A percentile compares a stretch with the other conserved stretches of the same genome.
phyloP scores from a whole-genome alignment of 2,329 filamentous ascomycete genomes.

The Aspergillus amoenus region DNA sequence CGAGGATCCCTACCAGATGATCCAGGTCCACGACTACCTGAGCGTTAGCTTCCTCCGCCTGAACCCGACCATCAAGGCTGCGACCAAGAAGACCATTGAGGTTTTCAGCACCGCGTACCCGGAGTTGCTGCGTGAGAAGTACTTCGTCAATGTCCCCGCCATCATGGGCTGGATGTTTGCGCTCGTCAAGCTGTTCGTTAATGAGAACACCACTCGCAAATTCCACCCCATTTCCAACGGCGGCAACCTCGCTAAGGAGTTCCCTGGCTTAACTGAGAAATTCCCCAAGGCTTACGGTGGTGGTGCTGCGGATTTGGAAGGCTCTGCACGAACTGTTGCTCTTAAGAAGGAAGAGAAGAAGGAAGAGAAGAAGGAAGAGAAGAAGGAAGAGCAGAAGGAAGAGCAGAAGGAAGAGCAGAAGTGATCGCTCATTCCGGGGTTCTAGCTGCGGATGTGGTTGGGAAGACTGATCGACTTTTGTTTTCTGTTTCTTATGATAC shows the following conservation, averaged over 20 bases:
- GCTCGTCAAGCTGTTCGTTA: conserved; percentile 73
- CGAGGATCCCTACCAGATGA: conserved; percentile 81
- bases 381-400: neutral
- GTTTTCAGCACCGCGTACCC: conserved; percentile 82
- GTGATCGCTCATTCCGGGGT: neutral
- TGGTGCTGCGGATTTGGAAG: conserved; percentile 56
- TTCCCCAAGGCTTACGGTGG: conserved; percentile 81
- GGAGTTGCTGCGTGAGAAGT: conserved; percentile 85
- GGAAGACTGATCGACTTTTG: neutral
- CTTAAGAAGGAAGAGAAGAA: conserved; percentile 21
- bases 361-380: neutral
- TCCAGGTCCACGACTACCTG: conserved; percentile 92
- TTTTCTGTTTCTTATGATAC: conserved; percentile 7
- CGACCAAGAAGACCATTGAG: conserved; percentile 77
- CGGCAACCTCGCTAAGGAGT: conserved; percentile 62
- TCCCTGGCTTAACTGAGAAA: conserved; percentile 58
- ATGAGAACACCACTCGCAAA: conserved; percentile 72
- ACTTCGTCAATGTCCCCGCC: conserved; percentile 89
- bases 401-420: neutral
- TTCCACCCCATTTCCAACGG: conserved; percentile 78
- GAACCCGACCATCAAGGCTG: conserved; percentile 72
- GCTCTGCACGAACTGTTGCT: conserved; percentile 31
- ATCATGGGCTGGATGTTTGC: conserved; percentile 87
- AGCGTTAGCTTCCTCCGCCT: conserved; percentile 82
- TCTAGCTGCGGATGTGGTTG: neutral